These are phyloP conservation scores for Wallacemonas sp. DNA, from an alignment of 208 protist species.

Conservation along the genomic window DNA sequence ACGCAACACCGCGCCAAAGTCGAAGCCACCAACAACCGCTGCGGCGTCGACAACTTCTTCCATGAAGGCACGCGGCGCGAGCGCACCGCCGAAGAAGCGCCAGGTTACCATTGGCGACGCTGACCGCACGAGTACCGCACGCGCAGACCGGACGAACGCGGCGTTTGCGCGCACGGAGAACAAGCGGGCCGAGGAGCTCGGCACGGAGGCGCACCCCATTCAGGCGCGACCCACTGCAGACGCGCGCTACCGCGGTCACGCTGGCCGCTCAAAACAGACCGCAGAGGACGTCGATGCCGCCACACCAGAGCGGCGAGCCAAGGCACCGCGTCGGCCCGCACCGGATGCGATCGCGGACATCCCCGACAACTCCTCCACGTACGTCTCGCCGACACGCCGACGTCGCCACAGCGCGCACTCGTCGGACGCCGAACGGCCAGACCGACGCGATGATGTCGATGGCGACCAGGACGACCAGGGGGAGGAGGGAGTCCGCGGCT, in stretches of 20 bases:
- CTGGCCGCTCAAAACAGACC: neutral
- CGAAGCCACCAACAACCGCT: too few species aligned
- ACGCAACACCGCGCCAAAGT: neutral
- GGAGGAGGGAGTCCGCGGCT: neutral
- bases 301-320: neutral
- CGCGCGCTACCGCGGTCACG: conserved; percentile 2
- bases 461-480: neutral
- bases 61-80: too few species aligned
- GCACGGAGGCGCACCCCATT: neutral
- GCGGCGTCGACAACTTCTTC: too few species aligned
- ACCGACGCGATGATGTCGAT: neutral
- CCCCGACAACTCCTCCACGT: conserved; percentile 12
- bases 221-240: neutral
- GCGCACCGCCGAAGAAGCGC: neutral
- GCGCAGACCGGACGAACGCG: neutral
- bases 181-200: neutral
- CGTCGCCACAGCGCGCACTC: neutral
- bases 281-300: neutral
- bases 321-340: neutral
- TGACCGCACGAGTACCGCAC: neutral
- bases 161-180: conserved; percentile 4
- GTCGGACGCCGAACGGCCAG: neutral
- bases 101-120: conserved; percentile 2
- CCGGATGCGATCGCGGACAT: neutral
- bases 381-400: conserved; percentile 3